Percentiles rank a stretch among this genome's conserved stretches.
Evolutionary conservation across 192 early-diverging fungal genomes (phyloP).

Genomic region (Dimargaris cristalligena): DNA sequence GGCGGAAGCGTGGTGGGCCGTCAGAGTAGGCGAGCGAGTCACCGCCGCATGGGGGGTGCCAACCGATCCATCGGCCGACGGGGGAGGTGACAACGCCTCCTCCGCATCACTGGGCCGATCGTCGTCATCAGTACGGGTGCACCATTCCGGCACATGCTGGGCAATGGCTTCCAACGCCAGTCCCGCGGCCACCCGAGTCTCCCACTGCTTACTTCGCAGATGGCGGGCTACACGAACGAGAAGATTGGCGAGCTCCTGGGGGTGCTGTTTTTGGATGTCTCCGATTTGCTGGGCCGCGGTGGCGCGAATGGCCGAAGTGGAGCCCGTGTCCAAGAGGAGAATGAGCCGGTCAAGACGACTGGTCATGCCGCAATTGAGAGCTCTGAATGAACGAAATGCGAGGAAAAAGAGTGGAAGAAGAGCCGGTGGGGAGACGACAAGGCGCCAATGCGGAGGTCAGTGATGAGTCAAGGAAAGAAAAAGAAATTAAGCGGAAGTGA

Average conservation of each 20-base stretch:
- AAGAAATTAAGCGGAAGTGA: too few species aligned
- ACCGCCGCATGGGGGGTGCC: too few species aligned
- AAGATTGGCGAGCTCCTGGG: conserved; percentile 76
- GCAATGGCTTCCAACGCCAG: conserved; percentile 84
- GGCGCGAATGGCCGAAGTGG: conserved; percentile 63
- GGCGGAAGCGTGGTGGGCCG: conserved; percentile 26
- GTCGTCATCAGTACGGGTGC: conserved; percentile 24
- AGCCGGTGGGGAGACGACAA: too few species aligned
- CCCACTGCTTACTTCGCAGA: conserved; percentile 81
- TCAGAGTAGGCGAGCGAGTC: conserved; percentile 8
- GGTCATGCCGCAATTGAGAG: conserved; percentile 16
- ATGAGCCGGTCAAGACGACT: conserved; percentile 85
- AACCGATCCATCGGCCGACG: conserved; percentile 6
- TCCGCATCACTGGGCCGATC: neutral
- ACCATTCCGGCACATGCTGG: conserved; percentile 74
- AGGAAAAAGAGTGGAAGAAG: too few species aligned
- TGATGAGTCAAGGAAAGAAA: too few species aligned
- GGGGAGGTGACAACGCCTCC: conserved; percentile 11
- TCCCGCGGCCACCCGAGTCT: conserved; percentile 86
- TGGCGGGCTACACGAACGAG: conserved; percentile 43
- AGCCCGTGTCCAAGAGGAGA: conserved; percentile 83
- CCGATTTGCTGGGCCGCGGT: conserved; percentile 94
- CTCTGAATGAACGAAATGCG: too few species aligned
- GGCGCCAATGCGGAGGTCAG: too few species aligned
- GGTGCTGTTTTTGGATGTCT: conserved; percentile 85